Conservation (phyloP, 495 filamentous ascomycete species). For the Annulohypoxylon moriforme region DNA sequence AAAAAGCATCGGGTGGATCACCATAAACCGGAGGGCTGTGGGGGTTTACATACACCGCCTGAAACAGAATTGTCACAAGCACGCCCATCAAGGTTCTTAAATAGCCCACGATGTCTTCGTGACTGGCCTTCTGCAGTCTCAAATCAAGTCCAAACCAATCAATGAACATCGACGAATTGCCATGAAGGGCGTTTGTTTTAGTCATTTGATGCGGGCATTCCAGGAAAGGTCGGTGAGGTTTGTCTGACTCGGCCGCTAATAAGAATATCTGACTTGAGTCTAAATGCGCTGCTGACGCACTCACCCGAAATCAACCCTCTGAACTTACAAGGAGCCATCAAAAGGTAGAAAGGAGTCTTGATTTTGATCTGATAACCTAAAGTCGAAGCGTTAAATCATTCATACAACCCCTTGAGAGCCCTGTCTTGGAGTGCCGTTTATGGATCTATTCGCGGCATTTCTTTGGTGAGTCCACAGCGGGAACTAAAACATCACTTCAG, state of each 20-base stretch:
- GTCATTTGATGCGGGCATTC: not conserved
- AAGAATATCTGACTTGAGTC: conserved; percentile 5
- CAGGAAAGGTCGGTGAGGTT: conserved; percentile 16
- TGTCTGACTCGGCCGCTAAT: not conserved
- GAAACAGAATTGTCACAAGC: conserved; percentile 10
- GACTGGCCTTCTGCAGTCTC: conserved; percentile 10
- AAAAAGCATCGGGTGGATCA: not conserved
- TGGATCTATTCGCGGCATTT: conserved; percentile 11
- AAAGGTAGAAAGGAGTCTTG: not conserved
- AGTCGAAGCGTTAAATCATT: conserved; percentile 4
- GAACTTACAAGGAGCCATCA: not conserved
- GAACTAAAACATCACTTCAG: conserved; percentile 27
- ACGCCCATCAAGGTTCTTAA: conserved; percentile 36
- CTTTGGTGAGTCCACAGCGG: conserved; percentile 25
- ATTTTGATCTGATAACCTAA: not conserved
- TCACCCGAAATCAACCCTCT: not conserved
- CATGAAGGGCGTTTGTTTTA: not conserved
- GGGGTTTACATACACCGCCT: conserved; percentile 31
- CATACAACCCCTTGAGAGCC: not conserved
- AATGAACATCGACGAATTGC: conserved; percentile 1
- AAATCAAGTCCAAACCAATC: not conserved
- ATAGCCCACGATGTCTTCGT: conserved; percentile 4
- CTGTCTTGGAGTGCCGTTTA: conserved; percentile 9
- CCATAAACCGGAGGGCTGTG: not conserved
- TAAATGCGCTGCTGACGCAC: not conserved